phyloP scores from a whole-genome alignment of 2,329 filamentous ascomycete species.

The Trichophyton rubrum region DNA sequence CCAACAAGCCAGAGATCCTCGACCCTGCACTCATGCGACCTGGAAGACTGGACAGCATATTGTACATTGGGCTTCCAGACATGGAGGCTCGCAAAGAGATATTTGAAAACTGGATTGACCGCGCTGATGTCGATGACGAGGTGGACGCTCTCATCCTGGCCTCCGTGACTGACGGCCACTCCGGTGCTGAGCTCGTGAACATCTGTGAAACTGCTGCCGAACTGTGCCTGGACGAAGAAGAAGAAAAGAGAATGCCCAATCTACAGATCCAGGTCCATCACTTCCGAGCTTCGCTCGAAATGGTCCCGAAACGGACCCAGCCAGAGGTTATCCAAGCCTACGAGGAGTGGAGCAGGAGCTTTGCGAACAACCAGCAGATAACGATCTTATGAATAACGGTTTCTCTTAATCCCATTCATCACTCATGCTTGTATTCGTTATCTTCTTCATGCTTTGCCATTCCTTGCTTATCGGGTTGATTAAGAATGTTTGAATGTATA shows the following conservation, averaged over 20 bases:
- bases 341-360: conserved; percentile 39
- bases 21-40: conserved; percentile 77
- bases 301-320: conserved; percentile 48
- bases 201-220: conserved; percentile 43
- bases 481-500: neutral
- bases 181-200: conserved; percentile 67
- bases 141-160: conserved; percentile 56
- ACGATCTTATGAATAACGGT: neutral
- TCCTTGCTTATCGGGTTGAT: neutral
- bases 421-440: neutral
- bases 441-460: neutral
- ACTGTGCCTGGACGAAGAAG: conserved; percentile 41
- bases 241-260: conserved; percentile 22
- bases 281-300: conserved; percentile 32
- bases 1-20: conserved; percentile 75
- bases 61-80: conserved; percentile 78
- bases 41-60: conserved; percentile 69
- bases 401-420: neutral
- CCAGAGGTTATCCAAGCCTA: conserved; percentile 46
- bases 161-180: conserved; percentile 57
- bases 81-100: conserved; percentile 62
- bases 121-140: conserved; percentile 48
- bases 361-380: conserved; percentile 6
- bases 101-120: conserved; percentile 53
- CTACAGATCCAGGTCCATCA: conserved; percentile 31